A percentile compares a stretch with the other conserved stretches of the same genome.
phyloP scores from a whole-genome alignment of 305 asterid species.

The Solanum hybrid region DNA sequence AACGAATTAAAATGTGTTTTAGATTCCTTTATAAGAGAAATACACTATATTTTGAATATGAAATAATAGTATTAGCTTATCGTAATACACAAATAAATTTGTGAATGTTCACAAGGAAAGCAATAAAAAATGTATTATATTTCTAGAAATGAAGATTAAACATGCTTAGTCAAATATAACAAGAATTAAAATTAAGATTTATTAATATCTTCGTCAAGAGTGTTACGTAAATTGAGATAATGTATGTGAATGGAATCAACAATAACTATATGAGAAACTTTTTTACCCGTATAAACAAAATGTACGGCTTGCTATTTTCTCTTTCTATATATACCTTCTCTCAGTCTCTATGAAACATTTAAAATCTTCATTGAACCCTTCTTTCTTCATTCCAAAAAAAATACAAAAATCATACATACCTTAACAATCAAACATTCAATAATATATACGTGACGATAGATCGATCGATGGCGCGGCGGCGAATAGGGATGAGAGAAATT shows the following conservation, averaged over 20 bases:
- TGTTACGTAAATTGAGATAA: background rate
- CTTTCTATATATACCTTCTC: background rate
- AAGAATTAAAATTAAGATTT: no score
- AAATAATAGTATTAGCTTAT: no score
- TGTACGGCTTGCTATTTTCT: background rate
- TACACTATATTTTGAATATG: background rate
- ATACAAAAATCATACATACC: no score
- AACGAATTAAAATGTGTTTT: background rate
- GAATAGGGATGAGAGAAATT: slow-evolving; percentile 49
- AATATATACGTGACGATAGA: background rate
- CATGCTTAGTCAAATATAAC: background rate
- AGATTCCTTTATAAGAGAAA: background rate
- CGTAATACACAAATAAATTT: no score
- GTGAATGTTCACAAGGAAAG: background rate
- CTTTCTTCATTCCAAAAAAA: background rate
- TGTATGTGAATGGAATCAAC: background rate
- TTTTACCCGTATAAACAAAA: background rate
- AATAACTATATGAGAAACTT: background rate
- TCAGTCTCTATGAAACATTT: background rate
- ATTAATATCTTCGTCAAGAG: rapidly evolving
- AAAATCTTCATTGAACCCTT: background rate
- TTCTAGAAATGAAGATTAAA: no score
- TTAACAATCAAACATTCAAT: background rate
- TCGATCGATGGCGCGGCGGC: slow-evolving; percentile 38
- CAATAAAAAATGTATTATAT: no score